Base-by-base conservation (phyloP, 108 stramenopile species). In the Cyclotella sp. region DNA sequence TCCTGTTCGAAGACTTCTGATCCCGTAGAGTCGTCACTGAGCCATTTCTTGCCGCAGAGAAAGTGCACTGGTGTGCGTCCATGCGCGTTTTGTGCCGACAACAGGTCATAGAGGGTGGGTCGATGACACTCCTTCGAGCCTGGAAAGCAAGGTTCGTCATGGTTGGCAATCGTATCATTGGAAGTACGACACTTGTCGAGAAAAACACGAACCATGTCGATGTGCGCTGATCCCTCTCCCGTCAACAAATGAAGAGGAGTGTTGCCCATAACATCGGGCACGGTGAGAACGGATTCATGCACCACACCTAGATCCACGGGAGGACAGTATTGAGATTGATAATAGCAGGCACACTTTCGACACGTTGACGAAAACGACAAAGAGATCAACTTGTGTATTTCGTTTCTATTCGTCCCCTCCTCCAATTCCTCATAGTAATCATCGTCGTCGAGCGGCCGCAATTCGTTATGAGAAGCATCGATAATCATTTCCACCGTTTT, bases 41-140 rank as follows among this genome's bases (percentile, higher is more conserved):
- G 40, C 4, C 4, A 34, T 34, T 34, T n/a, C n/a, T n/a, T n/a
- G n/a, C 73, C 73, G 24, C 30, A 34, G 30, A 75, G 61, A 58
- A 71, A 71, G 29, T 78, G 77, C 27, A 78, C n/a, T 0, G 77
- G 70, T 8, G 77, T 78, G 28, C 69, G 71, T 34, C 77, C 77
- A 45, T 78, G 69, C 29, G 45, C 68, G 63, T 71, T 78, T 46
- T 49, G 77, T 46, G 70, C 60, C 7, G 52, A 27, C 44, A 78
- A 63, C 15, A 78, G 63, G 27, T 70, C 63, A 30, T 65, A 42
- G 9, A 78, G 51, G 19, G 77, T 65, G 9, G 77, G 77, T 52
- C 66, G 44, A 27, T 58, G 42, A 15, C 16, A 9, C 46, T 39
- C 13, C 22, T n/a, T 34, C n/a, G n/a, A n/a, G n/a, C n/a, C n/a